These are phyloP conservation scores for Reutealis trisperma DNA, from an alignment of 345 rosid species.

Conservation along the genomic window DNA sequence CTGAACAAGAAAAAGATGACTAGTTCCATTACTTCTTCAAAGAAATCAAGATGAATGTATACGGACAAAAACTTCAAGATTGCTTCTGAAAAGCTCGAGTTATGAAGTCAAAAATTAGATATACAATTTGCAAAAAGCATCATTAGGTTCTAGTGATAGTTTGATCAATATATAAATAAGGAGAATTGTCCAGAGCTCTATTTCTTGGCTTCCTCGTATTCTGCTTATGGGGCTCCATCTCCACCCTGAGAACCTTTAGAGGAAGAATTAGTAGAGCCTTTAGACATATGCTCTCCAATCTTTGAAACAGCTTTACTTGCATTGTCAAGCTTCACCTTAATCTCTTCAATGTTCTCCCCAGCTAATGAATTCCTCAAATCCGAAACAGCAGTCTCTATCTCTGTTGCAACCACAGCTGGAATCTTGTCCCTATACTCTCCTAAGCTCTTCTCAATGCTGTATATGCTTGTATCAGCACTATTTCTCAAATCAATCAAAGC, in stretches of 20 bases:
- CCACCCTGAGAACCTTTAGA: conserved; percentile 65
- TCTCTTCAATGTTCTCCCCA: conserved; percentile 62
- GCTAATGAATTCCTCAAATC: conserved; percentile 63
- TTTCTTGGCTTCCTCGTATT: conserved; percentile 64
- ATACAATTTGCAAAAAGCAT: background rate
- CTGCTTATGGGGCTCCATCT: conserved; percentile 77
- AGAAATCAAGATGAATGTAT: too few relatives aligned
- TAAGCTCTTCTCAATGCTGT: conserved; percentile 88
- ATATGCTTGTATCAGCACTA: conserved; percentile 75
- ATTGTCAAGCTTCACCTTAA: conserved; percentile 70
- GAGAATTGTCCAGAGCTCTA: background rate
- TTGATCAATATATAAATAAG: too few relatives aligned
- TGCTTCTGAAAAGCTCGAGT: too few relatives aligned
- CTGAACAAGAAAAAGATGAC: too few relatives aligned
- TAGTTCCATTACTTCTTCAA: too few relatives aligned
- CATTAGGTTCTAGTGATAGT: background rate
- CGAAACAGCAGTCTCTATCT: conserved; percentile 70
- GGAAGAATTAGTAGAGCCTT: conserved; percentile 50
- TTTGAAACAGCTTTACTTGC: conserved; percentile 87
- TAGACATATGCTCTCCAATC: conserved; percentile 84
- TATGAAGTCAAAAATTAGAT: too few relatives aligned
- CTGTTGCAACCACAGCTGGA: conserved; percentile 66
- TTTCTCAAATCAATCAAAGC: conserved; percentile 67
- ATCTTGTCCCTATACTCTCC: conserved; percentile 78
- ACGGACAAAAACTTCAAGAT: too few relatives aligned